Conservation (phyloP, 371 early-diverging fungal species). For the Conidiobolus incongruus region DNA sequence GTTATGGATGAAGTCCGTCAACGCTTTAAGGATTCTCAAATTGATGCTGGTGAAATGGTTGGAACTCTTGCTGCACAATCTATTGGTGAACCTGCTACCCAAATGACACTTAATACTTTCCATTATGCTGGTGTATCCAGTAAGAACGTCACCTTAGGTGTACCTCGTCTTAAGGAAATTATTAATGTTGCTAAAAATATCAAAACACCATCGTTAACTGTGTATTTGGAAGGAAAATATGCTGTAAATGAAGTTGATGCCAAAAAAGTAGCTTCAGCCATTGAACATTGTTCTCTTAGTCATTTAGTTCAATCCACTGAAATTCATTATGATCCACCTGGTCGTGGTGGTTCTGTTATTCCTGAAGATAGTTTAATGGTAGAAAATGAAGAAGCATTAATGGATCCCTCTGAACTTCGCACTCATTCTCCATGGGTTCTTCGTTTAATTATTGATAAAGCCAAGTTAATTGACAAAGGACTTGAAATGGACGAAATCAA, state of each 20-base stretch:
- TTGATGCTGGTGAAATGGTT: slow-evolving; percentile 98
- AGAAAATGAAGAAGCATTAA: slow-evolving; percentile 72
- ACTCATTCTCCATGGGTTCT: slow-evolving; percentile 86
- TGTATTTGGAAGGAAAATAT: slow-evolving; percentile 63
- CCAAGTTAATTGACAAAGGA: slow-evolving; percentile 74
- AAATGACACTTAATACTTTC: slow-evolving; percentile 99
- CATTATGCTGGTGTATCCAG: slow-evolving; percentile 98
- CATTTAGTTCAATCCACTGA: slow-evolving; percentile 68
- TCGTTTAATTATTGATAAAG: slow-evolving; percentile 74
- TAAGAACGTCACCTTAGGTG: slow-evolving; percentile 97
- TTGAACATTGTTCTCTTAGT: slow-evolving; percentile 85
- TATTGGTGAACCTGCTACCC: slow-evolving; percentile 99
- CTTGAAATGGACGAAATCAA: slow-evolving; percentile 65
- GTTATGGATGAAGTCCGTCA: slow-evolving; percentile 81
- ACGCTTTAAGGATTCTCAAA: slow-evolving; percentile 74
- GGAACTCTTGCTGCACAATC: slow-evolving; percentile 98
- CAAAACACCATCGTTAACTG: slow-evolving; percentile 87
- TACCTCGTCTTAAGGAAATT: slow-evolving; percentile 99
- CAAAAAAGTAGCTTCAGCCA: slow-evolving; percentile 70
- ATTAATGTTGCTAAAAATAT: slow-evolving; percentile 97
- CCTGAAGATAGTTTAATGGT: slow-evolving; percentile 64
- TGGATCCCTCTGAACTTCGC: slow-evolving; percentile 12
- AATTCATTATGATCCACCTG: slow-evolving; percentile 96
- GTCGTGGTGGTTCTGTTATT: no score
- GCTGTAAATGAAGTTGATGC: slow-evolving; percentile 59